Evolutionary conservation across 2,329 filamentous ascomycete genomes (phyloP).

Genomic region (Claviceps spartinae): DNA sequence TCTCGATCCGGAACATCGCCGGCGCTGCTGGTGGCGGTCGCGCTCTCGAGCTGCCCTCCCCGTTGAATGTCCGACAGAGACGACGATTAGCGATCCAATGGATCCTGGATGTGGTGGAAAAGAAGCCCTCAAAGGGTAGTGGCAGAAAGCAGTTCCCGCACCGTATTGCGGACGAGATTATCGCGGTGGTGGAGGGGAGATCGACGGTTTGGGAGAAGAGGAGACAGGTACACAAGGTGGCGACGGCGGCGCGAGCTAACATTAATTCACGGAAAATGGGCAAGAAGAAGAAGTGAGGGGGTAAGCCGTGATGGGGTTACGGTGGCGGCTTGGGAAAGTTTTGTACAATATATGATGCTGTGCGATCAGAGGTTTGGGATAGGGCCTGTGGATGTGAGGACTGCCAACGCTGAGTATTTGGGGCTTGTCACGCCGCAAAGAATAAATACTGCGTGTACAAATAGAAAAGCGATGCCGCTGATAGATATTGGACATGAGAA

Average conservation of each 20-base stretch:
- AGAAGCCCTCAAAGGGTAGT: conserved; percentile 59
- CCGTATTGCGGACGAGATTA: conserved; percentile 71
- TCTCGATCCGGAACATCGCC: conserved; percentile 63
- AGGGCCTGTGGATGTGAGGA: no score
- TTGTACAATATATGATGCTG: not conserved
- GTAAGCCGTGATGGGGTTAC: not conserved
- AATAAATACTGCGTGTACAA: no score
- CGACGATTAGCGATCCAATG: conserved; percentile 69
- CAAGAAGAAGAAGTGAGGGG: conserved; percentile 19
- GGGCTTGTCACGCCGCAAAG: no score
- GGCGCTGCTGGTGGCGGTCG: conserved; percentile 78
- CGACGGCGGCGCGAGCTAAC: conserved; percentile 67
- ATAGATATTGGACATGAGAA: no score
- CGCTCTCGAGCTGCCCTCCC: conserved; percentile 69
- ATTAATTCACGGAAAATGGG: conserved; percentile 27
- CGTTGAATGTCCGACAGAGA: conserved; percentile 61
- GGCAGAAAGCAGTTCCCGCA: conserved; percentile 61
- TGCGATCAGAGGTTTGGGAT: no score
- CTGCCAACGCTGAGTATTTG: no score
- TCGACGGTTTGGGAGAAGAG: conserved; percentile 78
- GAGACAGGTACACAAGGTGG: conserved; percentile 64
- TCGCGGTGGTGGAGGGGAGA: conserved; percentile 76
- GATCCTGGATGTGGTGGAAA: conserved; percentile 76
- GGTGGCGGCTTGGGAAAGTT: not conserved
- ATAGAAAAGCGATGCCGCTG: no score